Conservation (phyloP, 2,329 filamentous ascomycete species). For the Neofusicoccum sp. region DNA sequence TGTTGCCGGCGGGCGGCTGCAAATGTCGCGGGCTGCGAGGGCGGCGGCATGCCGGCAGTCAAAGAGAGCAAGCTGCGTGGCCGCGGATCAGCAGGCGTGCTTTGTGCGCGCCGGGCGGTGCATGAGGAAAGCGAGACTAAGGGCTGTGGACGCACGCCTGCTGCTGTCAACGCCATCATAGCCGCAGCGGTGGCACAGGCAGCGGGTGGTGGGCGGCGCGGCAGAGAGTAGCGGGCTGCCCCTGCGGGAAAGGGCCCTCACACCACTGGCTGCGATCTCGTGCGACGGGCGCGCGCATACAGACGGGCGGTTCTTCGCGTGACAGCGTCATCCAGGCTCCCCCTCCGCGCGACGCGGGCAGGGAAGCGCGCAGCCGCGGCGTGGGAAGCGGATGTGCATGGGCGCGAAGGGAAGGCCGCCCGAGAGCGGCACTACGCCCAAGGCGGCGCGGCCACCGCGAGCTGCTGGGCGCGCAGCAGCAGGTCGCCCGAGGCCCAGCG, state of each 20-base stretch:
- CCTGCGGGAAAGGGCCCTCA: constrained; percentile 3
- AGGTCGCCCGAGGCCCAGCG: constrained; percentile 5
- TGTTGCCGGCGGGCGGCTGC: constrained; percentile 7
- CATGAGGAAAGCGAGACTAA: constrained; percentile 6
- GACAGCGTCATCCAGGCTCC: constrained; percentile 2
- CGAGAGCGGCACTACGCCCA: constrained; percentile 11
- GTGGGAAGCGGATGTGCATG: not conserved
- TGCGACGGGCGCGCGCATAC: constrained; percentile 1
- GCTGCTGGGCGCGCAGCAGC: not conserved
- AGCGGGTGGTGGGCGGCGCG: not conserved
- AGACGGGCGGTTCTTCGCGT: constrained; percentile 3
- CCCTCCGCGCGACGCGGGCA: constrained; percentile 4
- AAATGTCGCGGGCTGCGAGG: no score
- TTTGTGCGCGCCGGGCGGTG: constrained; percentile 1
- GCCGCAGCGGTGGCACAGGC: constrained; percentile 8
- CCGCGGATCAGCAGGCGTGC: constrained; percentile 11
- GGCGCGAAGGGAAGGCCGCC: constrained; percentile 9
- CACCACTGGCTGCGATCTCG: constrained; percentile 11
- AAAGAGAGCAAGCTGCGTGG: constrained; percentile 5
- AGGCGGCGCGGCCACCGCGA: constrained; percentile 1
- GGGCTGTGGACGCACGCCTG: no score
- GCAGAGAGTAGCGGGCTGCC: not conserved
- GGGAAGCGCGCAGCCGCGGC: not conserved
- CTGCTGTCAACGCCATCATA: constrained; percentile 3
- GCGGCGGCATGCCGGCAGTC: constrained; percentile 15